A percentile compares a stretch with the other conserved stretches of the same genome.
These are phyloP conservation scores for Polymyxa betae DNA, from an alignment of 208 protist genomes.

Conservation along the genomic window DNA sequence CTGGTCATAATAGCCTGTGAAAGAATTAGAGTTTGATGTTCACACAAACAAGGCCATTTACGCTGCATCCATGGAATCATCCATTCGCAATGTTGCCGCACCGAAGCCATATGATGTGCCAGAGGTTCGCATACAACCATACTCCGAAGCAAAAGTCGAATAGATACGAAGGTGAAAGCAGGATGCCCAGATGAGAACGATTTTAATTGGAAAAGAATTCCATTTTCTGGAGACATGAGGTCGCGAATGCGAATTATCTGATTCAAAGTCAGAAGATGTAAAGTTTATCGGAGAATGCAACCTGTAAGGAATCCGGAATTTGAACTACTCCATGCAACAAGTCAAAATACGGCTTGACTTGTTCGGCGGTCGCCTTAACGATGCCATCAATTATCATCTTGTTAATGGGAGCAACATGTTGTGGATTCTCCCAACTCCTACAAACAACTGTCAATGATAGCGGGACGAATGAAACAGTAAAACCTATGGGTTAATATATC, in stretches of 20 bases:
- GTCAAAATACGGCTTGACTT: constrained; percentile 47
- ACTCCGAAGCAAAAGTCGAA: neutral
- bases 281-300: neutral
- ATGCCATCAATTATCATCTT: constrained; percentile 50
- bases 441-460: neutral
- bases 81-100: constrained; percentile 29
- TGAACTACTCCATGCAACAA: constrained; percentile 32
- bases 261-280: neutral
- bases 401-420: neutral
- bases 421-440: neutral
- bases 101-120: neutral
- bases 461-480: neutral
- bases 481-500: constrained; percentile 6
- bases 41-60: neutral
- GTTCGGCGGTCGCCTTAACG: constrained; percentile 9
- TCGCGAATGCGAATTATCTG: neutral
- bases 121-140: constrained; percentile 4
- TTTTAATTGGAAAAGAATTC: neutral
- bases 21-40: neutral
- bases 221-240: neutral
- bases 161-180: neutral
- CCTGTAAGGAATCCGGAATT: constrained; percentile 10
- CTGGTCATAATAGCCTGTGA: neutral
- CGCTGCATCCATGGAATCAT: constrained; percentile 34
- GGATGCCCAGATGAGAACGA: constrained; percentile 15